A percentile compares a stretch with the other conserved stretches of the same genome.
Conservation (phyloP, 495 filamentous ascomycete genomes). For the Immersiella caudata region DNA sequence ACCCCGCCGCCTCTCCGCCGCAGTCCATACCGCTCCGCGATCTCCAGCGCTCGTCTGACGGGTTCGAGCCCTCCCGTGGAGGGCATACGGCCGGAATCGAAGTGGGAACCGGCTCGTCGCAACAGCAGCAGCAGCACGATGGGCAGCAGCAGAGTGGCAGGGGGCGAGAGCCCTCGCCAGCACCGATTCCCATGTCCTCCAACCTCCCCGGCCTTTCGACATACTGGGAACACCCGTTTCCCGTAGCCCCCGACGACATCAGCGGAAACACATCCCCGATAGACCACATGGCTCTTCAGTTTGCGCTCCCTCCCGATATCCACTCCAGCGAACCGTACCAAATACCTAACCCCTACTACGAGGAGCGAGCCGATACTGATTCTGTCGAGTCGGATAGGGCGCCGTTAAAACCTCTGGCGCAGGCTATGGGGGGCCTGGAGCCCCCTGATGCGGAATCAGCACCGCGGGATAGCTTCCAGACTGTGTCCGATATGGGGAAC, state of each 20-base stretch:
- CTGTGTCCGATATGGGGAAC: conserved; percentile 52
- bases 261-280: conserved; percentile 45
- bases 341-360: conserved; percentile 51
- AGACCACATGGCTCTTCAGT: conserved; percentile 51
- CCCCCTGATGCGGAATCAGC: conserved; percentile 56
- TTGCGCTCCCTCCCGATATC: conserved; percentile 53
- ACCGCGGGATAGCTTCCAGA: conserved; percentile 66
- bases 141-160: conserved; percentile 34
- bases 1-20: conserved; percentile 42
- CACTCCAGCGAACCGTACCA: conserved; percentile 41
- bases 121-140: conserved; percentile 36
- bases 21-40: conserved; percentile 86
- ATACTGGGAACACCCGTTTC: conserved; percentile 51
- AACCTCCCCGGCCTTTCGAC: conserved; percentile 49
- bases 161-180: conserved; percentile 30
- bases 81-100: conserved; percentile 33
- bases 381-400: conserved; percentile 72
- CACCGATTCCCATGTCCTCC: conserved; percentile 40
- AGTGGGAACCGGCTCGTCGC: conserved; percentile 34
- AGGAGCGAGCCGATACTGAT: conserved; percentile 55
- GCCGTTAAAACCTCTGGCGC: conserved; percentile 62
- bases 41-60: conserved; percentile 64
- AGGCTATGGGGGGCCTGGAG: conserved; percentile 65
- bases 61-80: conserved; percentile 33
- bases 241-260: conserved; percentile 32